Evolutionary conservation across 2,329 filamentous ascomycete species (phyloP).

Genomic region (Aureobasidium sp.): DNA sequence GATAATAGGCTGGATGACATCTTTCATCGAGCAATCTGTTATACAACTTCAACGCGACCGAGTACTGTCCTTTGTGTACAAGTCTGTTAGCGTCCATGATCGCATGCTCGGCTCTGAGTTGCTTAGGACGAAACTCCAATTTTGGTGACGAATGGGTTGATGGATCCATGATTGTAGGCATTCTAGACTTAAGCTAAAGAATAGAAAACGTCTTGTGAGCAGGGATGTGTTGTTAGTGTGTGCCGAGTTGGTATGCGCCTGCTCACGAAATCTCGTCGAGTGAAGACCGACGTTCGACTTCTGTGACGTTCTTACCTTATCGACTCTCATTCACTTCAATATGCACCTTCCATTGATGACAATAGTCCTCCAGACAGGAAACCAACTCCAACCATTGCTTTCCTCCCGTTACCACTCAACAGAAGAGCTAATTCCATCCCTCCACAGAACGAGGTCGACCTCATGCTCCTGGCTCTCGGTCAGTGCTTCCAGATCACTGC

Average conservation of each 20-base stretch:
- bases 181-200: background rate
- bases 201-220: background rate
- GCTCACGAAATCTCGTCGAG: background rate
- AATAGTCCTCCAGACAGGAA: background rate
- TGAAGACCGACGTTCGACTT: background rate
- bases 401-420: too few species aligned
- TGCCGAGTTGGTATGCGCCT: background rate
- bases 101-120: background rate
- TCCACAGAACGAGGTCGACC: too few species aligned
- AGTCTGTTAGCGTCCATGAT: background rate
- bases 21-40: background rate
- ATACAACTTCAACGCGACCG: background rate
- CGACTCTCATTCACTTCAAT: background rate
- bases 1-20: conserved; percentile 20
- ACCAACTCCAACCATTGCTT: too few species aligned
- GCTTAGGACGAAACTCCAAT: conserved; percentile 1
- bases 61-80: background rate
- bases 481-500: too few species aligned
- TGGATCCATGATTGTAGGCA: background rate
- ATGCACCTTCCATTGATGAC: background rate
- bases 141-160: background rate
- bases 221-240: background rate
- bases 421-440: too few species aligned
- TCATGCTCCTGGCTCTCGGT: too few species aligned
- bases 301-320: background rate